phyloP scores from a whole-genome alignment of 495 filamentous ascomycete genomes.

The Podospora conica region DNA sequence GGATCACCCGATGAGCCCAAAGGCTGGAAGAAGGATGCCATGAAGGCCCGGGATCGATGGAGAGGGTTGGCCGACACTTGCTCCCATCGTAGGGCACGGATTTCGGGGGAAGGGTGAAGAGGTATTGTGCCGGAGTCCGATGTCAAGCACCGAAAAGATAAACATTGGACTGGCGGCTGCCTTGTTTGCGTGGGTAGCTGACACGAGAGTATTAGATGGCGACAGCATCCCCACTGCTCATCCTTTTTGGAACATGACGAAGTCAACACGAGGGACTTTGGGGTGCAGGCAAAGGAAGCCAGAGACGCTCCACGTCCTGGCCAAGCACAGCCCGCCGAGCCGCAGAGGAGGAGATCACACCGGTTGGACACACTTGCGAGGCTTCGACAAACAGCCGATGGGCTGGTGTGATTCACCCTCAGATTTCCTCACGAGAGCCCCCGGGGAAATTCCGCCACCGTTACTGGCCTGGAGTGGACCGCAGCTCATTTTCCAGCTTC shows the following conservation, averaged over 20 bases:
- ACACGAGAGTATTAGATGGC: not conserved
- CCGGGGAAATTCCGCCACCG: not conserved
- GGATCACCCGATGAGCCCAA: conserved; percentile 20
- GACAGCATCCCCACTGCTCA: not conserved
- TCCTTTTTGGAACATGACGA: not conserved
- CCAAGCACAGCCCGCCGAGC: not conserved
- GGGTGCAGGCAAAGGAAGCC: not conserved
- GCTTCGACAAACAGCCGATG: not conserved
- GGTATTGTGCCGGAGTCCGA: not conserved
- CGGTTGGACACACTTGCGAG: not conserved
- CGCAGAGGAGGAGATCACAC: not conserved
- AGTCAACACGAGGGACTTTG: not conserved
- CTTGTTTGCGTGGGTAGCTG: not conserved
- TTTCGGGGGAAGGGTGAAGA: not conserved
- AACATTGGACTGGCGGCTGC: not conserved
- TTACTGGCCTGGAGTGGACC: not conserved
- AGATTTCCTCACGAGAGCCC: not conserved
- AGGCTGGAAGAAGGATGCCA: conserved; percentile 26
- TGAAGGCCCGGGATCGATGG: not conserved
- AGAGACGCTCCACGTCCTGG: not conserved
- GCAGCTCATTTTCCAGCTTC: not conserved
- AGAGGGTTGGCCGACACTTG: not conserved
- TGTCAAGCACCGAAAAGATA: not conserved
- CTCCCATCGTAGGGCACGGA: not conserved
- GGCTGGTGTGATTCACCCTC: not conserved